These are phyloP conservation scores for Sphagnurus paluster DNA, from an alignment of 1,284 basidiomycete species.

Conservation along the genomic window DNA sequence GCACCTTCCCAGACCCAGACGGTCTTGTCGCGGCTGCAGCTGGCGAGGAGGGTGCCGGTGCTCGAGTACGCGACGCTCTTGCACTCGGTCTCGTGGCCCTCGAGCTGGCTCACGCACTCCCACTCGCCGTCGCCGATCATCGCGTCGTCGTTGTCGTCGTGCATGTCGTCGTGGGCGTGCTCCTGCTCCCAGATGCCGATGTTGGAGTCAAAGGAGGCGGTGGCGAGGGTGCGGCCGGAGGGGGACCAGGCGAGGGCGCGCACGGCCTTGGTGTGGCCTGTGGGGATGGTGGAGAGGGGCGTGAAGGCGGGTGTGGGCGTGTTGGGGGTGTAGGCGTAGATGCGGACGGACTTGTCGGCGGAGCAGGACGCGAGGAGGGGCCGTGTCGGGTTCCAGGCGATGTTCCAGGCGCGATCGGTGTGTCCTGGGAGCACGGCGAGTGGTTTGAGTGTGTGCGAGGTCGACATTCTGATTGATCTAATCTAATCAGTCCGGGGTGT, in stretches of 20 bases:
- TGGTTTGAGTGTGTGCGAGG: background rate
- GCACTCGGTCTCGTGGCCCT: conserved; percentile 98
- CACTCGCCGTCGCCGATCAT: conserved; percentile 50
- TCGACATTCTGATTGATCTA: background rate
- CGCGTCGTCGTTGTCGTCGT: conserved; percentile 37
- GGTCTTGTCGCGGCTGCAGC: conserved; percentile 93
- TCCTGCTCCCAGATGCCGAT: conserved; percentile 90
- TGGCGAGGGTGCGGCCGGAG: conserved; percentile 86
- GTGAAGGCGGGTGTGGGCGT: conserved; percentile 41
- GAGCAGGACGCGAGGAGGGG: conserved; percentile 91
- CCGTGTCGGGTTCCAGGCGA: conserved; percentile 89
- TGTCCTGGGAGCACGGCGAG: conserved; percentile 53
- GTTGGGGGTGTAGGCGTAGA: conserved; percentile 69
- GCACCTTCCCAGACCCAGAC: conserved; percentile 99
- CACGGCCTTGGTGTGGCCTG: conserved; percentile 92
- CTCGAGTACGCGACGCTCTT: conserved; percentile 90
- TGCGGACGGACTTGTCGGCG: conserved; percentile 87
- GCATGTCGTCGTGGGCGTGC: no score
- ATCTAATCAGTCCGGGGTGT: no score
- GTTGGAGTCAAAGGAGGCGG: conserved; percentile 93
- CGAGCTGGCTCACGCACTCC: conserved; percentile 87
- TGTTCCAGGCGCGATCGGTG: conserved; percentile 84
- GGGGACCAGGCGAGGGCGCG: conserved; percentile 90
- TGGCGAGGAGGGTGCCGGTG: conserved; percentile 83
- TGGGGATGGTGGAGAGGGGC: conserved; percentile 65